Evolutionary conservation across 2,329 filamentous ascomycete species (phyloP).

Genomic region (Dothideomycetidae sp.): DNA sequence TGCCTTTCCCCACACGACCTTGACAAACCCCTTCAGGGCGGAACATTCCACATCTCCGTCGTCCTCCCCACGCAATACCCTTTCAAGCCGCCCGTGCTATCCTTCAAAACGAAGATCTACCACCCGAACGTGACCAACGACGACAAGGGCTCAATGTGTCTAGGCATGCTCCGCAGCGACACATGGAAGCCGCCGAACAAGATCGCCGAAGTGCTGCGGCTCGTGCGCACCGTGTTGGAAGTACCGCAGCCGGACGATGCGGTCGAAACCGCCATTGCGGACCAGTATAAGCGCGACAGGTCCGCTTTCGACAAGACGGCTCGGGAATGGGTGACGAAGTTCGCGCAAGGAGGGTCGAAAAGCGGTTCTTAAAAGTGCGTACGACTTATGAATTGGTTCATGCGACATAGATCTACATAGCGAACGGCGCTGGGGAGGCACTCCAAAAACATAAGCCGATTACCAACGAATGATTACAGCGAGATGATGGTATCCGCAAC

Average conservation of each 20-base stretch:
- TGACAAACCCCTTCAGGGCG: constrained; percentile 36
- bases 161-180: constrained; percentile 67
- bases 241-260: constrained; percentile 83
- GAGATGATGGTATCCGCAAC: no score
- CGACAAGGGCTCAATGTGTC: constrained; percentile 68
- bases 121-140: constrained; percentile 92
- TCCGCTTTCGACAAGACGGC: constrained; percentile 61
- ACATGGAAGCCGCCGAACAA: constrained; percentile 85
- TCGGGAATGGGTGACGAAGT: constrained; percentile 56
- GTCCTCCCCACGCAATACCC: constrained; percentile 68
- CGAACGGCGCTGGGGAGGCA: no score
- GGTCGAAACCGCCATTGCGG: constrained; percentile 72
- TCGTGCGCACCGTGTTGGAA: constrained; percentile 57
- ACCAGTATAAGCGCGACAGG: constrained; percentile 60
- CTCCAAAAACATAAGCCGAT: no score
- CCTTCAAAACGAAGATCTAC: constrained; percentile 82
- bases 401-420: no score
- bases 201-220: constrained; percentile 60
- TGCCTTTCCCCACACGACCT: constrained; percentile 2
- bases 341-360: constrained; percentile 35
- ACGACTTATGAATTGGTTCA: no score
- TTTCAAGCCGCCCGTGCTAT: constrained; percentile 71
- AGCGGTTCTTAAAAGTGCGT: no score
- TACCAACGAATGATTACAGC: no score
- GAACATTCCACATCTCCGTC: constrained; percentile 59